Conservation (phyloP, 345 rosid genomes). For the thale cress (Arabidopsis thaliana) region TAIR10.1 NC_003076.8:21544001-21544500, state of each 20-base stretch:
- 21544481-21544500: too few relatives aligned
- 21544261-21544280: neutral
- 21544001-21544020: neutral
- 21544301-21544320: neutral
- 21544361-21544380: neutral
- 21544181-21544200: too few relatives aligned
- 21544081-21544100: too few relatives aligned
- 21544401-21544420: neutral
- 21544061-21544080: neutral
- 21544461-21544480: neutral
- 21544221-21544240: neutral
- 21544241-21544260: fast-evolving
- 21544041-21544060: neutral
- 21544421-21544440: fast-evolving
- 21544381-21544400: neutral
- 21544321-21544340: neutral
- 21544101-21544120: too few relatives aligned
- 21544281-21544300: neutral
- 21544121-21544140: too few relatives aligned
- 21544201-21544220: neutral
- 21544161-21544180: too few relatives aligned
- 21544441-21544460: neutral
- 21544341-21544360: neutral
- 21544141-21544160: too few relatives aligned
- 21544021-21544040: neutral